A percentile compares a stretch with the other conserved stretches of the same genome.
Evolutionary conservation across 106 monocot species (phyloP).

Genomic region (Alisma plantagoaquatica): DNA sequence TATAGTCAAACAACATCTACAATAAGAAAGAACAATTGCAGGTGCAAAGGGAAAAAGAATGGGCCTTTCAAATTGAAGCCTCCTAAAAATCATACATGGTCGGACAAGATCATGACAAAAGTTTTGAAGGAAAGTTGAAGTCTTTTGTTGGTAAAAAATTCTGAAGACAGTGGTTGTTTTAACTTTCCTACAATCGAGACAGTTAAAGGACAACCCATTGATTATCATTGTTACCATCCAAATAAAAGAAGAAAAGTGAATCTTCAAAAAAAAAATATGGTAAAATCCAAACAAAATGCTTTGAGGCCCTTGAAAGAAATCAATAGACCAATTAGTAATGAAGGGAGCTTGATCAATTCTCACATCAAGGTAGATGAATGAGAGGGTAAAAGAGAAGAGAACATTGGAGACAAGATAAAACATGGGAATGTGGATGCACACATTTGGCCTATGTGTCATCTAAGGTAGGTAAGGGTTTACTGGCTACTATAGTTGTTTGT

Average conservation of each 20-base stretch:
- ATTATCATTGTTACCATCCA: background rate
- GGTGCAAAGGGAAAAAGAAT: conserved; percentile 21
- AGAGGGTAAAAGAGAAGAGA: conserved; percentile 12
- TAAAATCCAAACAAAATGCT: conserved; percentile 21
- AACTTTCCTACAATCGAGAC: background rate
- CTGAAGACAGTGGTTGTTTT: background rate
- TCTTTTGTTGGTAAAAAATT: background rate
- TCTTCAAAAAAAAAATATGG: conserved; percentile 21
- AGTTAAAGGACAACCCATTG: background rate
- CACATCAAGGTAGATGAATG: no score
- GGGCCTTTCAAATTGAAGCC: conserved; percentile 6
- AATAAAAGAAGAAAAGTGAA: conserved; percentile 40
- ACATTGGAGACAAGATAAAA: conserved; percentile 3
- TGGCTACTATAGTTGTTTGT: conserved; percentile 2
- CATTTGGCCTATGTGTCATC: conserved; percentile 7
- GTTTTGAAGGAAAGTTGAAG: background rate
- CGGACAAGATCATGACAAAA: background rate
- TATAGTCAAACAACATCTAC: conserved; percentile 5
- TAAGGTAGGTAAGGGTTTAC: conserved; percentile 1
- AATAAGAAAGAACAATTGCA: conserved; percentile 16
- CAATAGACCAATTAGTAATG: no score
- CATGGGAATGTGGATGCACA: conserved; percentile 12
- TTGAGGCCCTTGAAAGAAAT: conserved; percentile 18
- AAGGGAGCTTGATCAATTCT: no score
- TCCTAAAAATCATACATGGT: background rate